phyloP scores from a whole-genome alignment of 2,329 filamentous ascomycete species.

The Fusarium pilosicola region DNA sequence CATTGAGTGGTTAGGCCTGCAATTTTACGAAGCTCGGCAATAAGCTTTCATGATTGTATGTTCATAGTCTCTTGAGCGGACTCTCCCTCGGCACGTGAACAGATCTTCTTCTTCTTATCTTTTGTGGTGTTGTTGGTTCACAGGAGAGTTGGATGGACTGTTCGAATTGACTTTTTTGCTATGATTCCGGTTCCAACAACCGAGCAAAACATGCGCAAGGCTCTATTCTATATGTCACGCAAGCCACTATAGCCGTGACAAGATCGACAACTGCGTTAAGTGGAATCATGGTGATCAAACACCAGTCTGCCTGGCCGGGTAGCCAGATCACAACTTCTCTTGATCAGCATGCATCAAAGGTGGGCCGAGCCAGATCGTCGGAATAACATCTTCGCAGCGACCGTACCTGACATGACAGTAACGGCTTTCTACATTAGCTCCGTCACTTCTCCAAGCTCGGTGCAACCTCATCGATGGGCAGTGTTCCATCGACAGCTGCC shows the following conservation, averaged over 20 bases:
- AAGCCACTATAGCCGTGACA: neutral
- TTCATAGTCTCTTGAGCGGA: neutral
- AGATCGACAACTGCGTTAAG: neutral
- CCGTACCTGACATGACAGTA: slow-evolving; percentile 29
- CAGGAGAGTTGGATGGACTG: neutral
- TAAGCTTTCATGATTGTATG: neutral
- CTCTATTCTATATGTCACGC: neutral
- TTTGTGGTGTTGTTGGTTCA: neutral
- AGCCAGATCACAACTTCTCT: neutral
- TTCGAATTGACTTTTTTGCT: neutral
- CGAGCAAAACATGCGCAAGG: neutral
- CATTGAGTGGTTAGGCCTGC: neutral
- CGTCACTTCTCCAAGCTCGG: slow-evolving; percentile 65
- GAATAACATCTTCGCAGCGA: slow-evolving; percentile 10
- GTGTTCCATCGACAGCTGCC: slow-evolving; percentile 53
- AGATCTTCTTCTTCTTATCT: neutral
- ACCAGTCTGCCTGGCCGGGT: neutral
- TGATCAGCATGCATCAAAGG: slow-evolving; percentile 7
- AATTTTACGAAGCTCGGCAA: neutral
- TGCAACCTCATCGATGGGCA: slow-evolving; percentile 58
- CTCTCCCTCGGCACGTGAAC: neutral
- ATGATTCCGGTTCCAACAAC: neutral
- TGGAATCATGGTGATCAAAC: neutral
- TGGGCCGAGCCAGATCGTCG: slow-evolving; percentile 25
- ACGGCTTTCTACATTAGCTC: slow-evolving; percentile 26